Base-by-base conservation (phyloP, 2,329 filamentous ascomycete species). In the Hymenoscyphus scutula region DNA sequence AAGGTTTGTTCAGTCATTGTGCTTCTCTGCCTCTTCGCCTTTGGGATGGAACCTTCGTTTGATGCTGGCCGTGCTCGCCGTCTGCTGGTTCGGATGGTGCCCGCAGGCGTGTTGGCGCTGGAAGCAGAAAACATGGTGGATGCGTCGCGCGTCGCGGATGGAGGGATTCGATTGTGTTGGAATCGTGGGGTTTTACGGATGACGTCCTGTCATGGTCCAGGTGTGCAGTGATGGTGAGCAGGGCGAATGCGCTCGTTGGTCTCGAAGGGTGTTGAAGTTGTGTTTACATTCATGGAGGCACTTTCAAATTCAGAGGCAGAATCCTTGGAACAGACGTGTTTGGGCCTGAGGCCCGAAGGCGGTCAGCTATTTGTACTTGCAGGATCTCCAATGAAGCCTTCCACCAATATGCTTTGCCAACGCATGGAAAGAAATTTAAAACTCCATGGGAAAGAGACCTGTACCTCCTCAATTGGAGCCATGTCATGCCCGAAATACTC, bases 11-110 rank as follows among this genome's bases (percentile, higher is more conserved):
- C 84, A 60, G 79, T 80, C 67, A 87, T 73, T 32, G 82, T 82
- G 58, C 85, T 76, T 67, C 86, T 80, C 72, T 84, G 83, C 65
- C 86, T 82, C 77, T 89, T 89, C 13, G 84, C 81, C 74, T 87
- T 88, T 30, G 86, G 86, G 56, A 70, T 66, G 23, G 59, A 83
- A 74, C 71, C 76, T 80, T 88, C 85, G 61, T 81, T 78, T 70
- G 80, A 84, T 69, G 78, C 74, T 58, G 85, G 85, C 62, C 86
- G 82, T 74, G 85, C 85, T 62, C 86, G 82, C 64, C 86, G 82
- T 63, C 86, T 68, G 58, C 68, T 83, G 69, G 84, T 85, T 66
- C 85, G 81, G 60, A 83, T 85, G 59, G 82, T 81, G 67, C 79
- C 83, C 69, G 82, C 80, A 32, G 83, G 80, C 7, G 58, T 59